A percentile compares a stretch with the other conserved stretches of the same genome.
Conservation (phyloP, 2,329 filamentous ascomycete species). For the Xylariaceae sp. region DNA sequence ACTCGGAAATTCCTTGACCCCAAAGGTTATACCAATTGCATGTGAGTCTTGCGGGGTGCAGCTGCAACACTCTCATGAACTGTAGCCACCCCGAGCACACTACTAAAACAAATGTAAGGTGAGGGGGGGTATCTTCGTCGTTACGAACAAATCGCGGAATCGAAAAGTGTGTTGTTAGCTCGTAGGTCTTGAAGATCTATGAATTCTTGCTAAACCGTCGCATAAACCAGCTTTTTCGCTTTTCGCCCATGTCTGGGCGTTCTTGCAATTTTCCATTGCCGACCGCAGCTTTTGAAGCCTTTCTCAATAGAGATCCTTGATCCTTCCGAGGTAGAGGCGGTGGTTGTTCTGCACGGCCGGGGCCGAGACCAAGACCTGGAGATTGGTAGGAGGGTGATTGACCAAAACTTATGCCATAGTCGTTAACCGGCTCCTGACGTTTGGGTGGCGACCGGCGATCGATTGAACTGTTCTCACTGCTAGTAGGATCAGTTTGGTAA, state of each 20-base stretch:
- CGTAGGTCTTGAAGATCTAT: slow-evolving; percentile 32
- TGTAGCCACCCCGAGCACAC: slow-evolving; percentile 4
- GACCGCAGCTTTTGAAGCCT: slow-evolving; percentile 36
- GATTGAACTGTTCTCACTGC: slow-evolving; percentile 91
- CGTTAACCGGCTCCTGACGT: slow-evolving; percentile 62
- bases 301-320: slow-evolving; percentile 36
- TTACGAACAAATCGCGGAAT: slow-evolving; percentile 28
- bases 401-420: slow-evolving; percentile 68
- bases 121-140: slow-evolving; percentile 30
- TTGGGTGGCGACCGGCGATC: slow-evolving; percentile 71
- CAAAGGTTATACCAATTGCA: slow-evolving; percentile 1
- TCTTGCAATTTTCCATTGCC: slow-evolving; percentile 36
- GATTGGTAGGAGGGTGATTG: slow-evolving; percentile 52
- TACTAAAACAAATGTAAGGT: slow-evolving; percentile 11
- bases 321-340: slow-evolving; percentile 47
- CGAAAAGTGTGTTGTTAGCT: slow-evolving; percentile 13
- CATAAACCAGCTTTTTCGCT: slow-evolving; percentile 90
- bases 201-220: slow-evolving; percentile 75
- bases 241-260: slow-evolving; percentile 59
- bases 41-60: background rate
- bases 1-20: slow-evolving; percentile 4
- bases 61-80: background rate
- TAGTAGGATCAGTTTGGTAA: slow-evolving; percentile 83
- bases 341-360: slow-evolving; percentile 26
- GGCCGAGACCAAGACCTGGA: slow-evolving; percentile 44